phyloP scores from a whole-genome alignment of 805 yeast genomes.

The Isabelozyma gotoi region DNA sequence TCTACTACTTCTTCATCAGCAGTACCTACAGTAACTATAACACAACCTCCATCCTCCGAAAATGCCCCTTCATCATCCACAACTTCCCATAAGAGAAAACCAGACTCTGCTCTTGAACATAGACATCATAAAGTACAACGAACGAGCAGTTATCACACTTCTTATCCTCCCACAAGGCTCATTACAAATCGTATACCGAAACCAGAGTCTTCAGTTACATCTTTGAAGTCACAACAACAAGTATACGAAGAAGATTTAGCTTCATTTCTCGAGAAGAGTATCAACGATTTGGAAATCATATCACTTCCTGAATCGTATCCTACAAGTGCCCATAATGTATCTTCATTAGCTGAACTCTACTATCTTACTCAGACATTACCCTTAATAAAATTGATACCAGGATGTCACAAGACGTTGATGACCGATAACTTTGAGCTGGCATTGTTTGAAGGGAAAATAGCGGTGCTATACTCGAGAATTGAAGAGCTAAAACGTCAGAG shows the following conservation, averaged over 20 bases:
- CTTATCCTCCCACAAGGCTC: constrained; percentile 1
- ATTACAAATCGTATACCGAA: constrained; percentile 2
- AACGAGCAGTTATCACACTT: neutral
- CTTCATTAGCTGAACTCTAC: constrained; percentile 80
- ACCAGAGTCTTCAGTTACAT: constrained; percentile 8
- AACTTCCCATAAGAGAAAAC: neutral
- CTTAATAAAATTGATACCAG: constrained; percentile 72
- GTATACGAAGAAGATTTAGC: constrained; percentile 19
- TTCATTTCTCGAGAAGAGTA: constrained; percentile 19
- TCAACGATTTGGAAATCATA: constrained; percentile 35
- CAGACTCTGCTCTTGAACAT: neutral
- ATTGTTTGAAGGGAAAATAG: constrained; percentile 83
- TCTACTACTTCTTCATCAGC: too few species aligned
- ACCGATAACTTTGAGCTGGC: constrained; percentile 86
- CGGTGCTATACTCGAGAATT: constrained; percentile 84
- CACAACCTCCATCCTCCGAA: too few species aligned
- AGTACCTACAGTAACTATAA: neutral
- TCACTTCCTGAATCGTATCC: constrained; percentile 44
- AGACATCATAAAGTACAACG: neutral
- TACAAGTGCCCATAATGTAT: constrained; percentile 35
- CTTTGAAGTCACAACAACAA: constrained; percentile 18
- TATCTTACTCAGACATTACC: constrained; percentile 89
- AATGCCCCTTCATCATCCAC: too few species aligned
- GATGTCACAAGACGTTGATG: constrained; percentile 82
- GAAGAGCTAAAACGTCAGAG: constrained; percentile 87